These are phyloP conservation scores for Starmerella tilneyi DNA, from an alignment of 805 yeast genomes.

Conservation along the genomic window DNA sequence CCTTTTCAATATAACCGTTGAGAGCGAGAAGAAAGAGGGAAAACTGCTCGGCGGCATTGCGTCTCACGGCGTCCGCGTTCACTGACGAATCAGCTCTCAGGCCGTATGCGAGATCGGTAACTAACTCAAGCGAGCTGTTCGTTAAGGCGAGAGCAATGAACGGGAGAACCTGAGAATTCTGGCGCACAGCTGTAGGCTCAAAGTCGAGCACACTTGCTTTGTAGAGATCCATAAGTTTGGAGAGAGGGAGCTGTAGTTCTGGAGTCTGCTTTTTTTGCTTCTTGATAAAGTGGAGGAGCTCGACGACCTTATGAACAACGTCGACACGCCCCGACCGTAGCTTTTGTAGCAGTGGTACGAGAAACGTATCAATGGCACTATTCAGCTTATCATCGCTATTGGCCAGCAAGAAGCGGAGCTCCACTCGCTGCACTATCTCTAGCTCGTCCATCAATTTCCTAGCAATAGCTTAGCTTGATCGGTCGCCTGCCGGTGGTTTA, in stretches of 20 bases:
- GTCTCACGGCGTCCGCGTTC: background rate
- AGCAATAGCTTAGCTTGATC: too few species aligned
- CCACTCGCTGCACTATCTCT: slow-evolving; percentile 16
- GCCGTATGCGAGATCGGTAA: slow-evolving; percentile 8
- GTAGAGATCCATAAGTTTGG: slow-evolving; percentile 39
- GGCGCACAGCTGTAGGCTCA: slow-evolving; percentile 8
- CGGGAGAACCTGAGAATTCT: slow-evolving; percentile 12
- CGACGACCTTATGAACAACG: slow-evolving; percentile 59
- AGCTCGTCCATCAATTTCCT: slow-evolving; percentile 17
- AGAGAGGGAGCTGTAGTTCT: slow-evolving; percentile 43
- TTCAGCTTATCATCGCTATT: slow-evolving; percentile 56
- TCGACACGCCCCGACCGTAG: slow-evolving; percentile 56
- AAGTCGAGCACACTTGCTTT: background rate
- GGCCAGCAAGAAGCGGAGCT: slow-evolving; percentile 43
- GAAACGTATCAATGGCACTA: slow-evolving; percentile 46
- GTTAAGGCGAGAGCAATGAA: slow-evolving; percentile 10
- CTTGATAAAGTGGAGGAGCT: slow-evolving; percentile 55
- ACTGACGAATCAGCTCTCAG: background rate
- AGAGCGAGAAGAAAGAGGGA: slow-evolving; percentile 15
- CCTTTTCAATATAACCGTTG: background rate
- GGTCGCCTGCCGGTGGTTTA: background rate
- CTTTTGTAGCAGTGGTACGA: slow-evolving; percentile 71
- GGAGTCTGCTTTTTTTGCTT: slow-evolving; percentile 23
- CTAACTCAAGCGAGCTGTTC: background rate
- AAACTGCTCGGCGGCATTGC: slow-evolving; percentile 16